These are phyloP conservation scores for Pythium biforme DNA, from an alignment of 352 stramenopile genomes.

Conservation along the genomic window DNA sequence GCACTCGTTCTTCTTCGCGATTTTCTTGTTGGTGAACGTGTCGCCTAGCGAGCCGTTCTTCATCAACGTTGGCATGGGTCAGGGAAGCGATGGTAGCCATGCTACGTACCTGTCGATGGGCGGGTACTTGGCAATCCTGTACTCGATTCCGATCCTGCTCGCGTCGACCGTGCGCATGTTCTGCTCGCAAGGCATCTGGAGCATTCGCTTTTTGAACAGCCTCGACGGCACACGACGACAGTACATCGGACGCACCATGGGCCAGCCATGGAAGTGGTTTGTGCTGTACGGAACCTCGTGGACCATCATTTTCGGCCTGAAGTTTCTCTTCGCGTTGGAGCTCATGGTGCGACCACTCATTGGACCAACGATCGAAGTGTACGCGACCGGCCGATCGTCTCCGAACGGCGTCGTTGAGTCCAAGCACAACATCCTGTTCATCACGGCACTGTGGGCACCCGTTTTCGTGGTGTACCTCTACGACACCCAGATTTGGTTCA, in stretches of 20 bases:
- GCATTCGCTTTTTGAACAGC: conserved; percentile 51
- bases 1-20: conserved; percentile 71
- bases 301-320: conserved; percentile 87
- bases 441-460: conserved; percentile 74
- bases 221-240: conserved; percentile 71
- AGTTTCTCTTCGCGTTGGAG: conserved; percentile 97
- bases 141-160: conserved; percentile 59
- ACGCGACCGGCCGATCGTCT: conserved; percentile 59
- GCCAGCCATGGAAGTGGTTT: conserved; percentile 62
- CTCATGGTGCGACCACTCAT: conserved; percentile 97
- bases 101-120: conserved; percentile 66
- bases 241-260: conserved; percentile 82
- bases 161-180: conserved; percentile 64
- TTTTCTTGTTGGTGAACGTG: conserved; percentile 74
- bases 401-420: conserved; percentile 66
- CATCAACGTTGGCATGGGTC: conserved; percentile 44
- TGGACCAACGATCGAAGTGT: conserved; percentile 94
- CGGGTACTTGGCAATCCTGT: conserved; percentile 51
- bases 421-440: conserved; percentile 79
- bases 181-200: conserved; percentile 53
- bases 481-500: conserved; percentile 87
- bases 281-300: conserved; percentile 72
- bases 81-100: conserved; percentile 36
- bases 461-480: conserved; percentile 87
- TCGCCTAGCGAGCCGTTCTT: conserved; percentile 57